Evolutionary conservation across 371 early-diverging fungal species (phyloP).

Genomic region (Gilbertella persicaria): DNA sequence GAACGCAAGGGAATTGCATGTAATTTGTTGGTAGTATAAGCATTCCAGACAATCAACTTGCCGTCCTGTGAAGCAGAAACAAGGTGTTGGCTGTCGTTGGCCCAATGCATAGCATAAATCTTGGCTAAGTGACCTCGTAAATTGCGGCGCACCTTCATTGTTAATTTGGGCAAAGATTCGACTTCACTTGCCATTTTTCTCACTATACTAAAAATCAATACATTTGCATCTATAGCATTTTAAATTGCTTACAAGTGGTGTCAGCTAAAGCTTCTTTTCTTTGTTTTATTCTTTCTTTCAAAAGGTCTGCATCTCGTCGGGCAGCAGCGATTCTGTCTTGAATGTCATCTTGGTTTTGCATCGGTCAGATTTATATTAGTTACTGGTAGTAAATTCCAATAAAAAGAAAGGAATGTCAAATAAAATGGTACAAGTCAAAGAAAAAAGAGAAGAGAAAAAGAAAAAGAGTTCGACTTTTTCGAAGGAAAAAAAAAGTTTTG

Average conservation of each 20-base stretch:
- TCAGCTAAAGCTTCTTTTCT: constrained; percentile 92
- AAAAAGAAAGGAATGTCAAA: neutral
- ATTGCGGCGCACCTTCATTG: constrained; percentile 67
- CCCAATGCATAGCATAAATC: constrained; percentile 99
- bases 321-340: constrained; percentile 89
- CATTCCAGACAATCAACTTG: constrained; percentile 98
- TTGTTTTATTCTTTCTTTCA: constrained; percentile 94
- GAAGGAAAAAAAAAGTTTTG: neutral
- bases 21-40: constrained; percentile 96
- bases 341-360: constrained; percentile 58
- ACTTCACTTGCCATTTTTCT: constrained; percentile 49
- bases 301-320: constrained; percentile 92
- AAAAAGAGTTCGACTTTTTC: neutral
- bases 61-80: constrained; percentile 99
- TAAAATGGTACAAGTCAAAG: neutral
- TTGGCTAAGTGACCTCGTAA: constrained; percentile 98
- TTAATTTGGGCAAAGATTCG: constrained; percentile 82
- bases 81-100: constrained; percentile 89
- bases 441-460: neutral
- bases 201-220: constrained; percentile 33
- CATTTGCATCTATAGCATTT: neutral
- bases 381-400: neutral
- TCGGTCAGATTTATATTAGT: neutral
- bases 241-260: constrained; percentile 76
- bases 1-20: constrained; percentile 97